These are phyloP conservation scores for Pseudocercospora crystallina DNA, from an alignment of 2,329 filamentous ascomycete species.

Conservation along the genomic window DNA sequence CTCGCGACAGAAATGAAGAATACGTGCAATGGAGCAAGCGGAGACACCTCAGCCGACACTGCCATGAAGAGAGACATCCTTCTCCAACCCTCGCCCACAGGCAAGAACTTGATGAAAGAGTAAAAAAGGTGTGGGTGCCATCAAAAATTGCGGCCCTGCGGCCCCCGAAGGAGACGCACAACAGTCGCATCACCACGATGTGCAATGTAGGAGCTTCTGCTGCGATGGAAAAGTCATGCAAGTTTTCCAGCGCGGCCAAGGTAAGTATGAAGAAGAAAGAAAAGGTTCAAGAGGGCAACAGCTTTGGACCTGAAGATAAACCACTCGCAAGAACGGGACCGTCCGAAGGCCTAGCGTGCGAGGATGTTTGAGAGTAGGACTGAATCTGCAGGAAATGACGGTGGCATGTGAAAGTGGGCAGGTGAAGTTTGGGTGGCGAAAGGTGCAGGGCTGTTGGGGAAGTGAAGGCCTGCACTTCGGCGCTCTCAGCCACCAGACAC, in stretches of 20 bases:
- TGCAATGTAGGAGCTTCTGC: constrained; percentile 7
- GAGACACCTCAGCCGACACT: neutral
- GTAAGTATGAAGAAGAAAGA: constrained; percentile 3
- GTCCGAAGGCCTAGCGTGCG: too few relatives aligned
- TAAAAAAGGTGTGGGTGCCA: neutral
- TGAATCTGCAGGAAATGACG: too few relatives aligned
- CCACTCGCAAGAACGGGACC: too few relatives aligned
- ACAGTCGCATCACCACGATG: neutral
- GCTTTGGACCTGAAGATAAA: too few relatives aligned
- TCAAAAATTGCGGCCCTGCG: constrained; percentile 13
- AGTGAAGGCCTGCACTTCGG: too few relatives aligned
- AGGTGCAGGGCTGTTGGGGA: too few relatives aligned
- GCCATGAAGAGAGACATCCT: neutral
- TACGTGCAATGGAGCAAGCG: neutral
- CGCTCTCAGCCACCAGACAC: too few relatives aligned
- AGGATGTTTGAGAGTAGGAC: too few relatives aligned
- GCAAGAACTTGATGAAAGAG: constrained; percentile 10
- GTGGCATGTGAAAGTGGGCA: too few relatives aligned
- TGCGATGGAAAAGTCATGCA: neutral
- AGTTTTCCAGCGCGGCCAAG: constrained; percentile 1
- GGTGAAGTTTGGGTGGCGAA: too few relatives aligned
- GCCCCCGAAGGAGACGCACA: constrained; percentile 5
- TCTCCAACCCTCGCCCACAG: constrained; percentile 6
- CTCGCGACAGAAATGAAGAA: neutral
- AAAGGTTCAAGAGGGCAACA: neutral